Evolutionary conservation across 768 basidiomycete species (phyloP).

Genomic region (Termitomyces sp.): DNA sequence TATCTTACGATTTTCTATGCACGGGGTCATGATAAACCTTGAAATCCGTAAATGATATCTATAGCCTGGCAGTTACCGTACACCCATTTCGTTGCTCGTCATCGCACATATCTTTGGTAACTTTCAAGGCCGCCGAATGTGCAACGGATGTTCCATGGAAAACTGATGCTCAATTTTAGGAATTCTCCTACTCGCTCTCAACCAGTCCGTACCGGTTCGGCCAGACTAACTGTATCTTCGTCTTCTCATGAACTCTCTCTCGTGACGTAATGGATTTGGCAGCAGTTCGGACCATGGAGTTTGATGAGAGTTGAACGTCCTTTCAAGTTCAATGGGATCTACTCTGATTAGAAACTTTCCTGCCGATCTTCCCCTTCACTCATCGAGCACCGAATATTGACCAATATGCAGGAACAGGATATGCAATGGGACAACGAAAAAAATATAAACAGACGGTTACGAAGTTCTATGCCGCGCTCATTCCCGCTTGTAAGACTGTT

Average conservation of each 20-base stretch:
- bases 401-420: not conserved
- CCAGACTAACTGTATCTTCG: not conserved
- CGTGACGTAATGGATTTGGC: not conserved
- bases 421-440: not conserved
- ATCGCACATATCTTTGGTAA: not conserved
- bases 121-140: not conserved
- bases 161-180: not conserved
- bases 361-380: no score
- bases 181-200: not conserved
- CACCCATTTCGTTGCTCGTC: not conserved
- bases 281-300: not conserved
- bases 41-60: not conserved
- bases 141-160: not conserved
- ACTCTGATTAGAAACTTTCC: not conserved
- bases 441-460: not conserved
- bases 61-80: not conserved
- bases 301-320: not conserved
- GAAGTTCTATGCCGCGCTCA: not conserved
- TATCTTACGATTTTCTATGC: not conserved
- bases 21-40: not conserved
- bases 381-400: not conserved
- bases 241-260: not conserved
- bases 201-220: not conserved
- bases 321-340: not conserved
- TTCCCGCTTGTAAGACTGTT: not conserved